Conservation (phyloP, 1,139 yeast species). For the Blastobotrys malaysiensis region DNA sequence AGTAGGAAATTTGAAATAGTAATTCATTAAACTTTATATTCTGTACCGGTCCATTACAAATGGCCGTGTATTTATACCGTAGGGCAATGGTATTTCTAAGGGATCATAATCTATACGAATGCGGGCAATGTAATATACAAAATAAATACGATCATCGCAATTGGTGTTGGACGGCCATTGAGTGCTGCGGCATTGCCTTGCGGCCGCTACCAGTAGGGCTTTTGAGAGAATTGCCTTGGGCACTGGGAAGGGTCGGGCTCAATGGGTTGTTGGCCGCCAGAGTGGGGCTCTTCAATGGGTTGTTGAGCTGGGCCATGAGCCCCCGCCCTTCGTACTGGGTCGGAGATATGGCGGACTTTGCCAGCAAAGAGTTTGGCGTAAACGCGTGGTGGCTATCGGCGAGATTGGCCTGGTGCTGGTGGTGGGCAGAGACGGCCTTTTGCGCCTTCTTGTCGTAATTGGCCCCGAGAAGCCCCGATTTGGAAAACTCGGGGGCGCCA, state of each 20-base stretch:
- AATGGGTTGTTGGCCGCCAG: not conserved
- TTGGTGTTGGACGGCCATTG: constrained; percentile 9
- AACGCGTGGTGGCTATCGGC: constrained; percentile 5
- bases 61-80: too few species aligned
- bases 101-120: not conserved
- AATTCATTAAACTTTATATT: too few species aligned
- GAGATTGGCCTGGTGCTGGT: not conserved
- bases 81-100: too few species aligned
- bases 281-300: not conserved
- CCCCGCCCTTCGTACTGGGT: constrained; percentile 10
- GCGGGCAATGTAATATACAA: not conserved
- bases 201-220: not conserved
- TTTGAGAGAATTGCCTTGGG: not conserved
- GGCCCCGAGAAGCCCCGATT: constrained; percentile 12
- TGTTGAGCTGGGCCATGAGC: constrained; percentile 5
- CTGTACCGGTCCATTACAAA: too few species aligned
- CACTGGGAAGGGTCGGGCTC: not conserved
- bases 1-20: too few species aligned
- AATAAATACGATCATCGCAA: not conserved
- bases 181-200: constrained; percentile 7
- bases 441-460: constrained; percentile 5
- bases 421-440: constrained; percentile 4
- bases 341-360: constrained; percentile 7
- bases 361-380: constrained; percentile 17
- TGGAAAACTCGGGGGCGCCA: constrained; percentile 4